Percentiles rank a stretch among this genome's conserved stretches.
These are phyloP conservation scores for Trichoderma sp. DNA, from an alignment of 2,329 filamentous ascomycete species.

Conservation along the genomic window DNA sequence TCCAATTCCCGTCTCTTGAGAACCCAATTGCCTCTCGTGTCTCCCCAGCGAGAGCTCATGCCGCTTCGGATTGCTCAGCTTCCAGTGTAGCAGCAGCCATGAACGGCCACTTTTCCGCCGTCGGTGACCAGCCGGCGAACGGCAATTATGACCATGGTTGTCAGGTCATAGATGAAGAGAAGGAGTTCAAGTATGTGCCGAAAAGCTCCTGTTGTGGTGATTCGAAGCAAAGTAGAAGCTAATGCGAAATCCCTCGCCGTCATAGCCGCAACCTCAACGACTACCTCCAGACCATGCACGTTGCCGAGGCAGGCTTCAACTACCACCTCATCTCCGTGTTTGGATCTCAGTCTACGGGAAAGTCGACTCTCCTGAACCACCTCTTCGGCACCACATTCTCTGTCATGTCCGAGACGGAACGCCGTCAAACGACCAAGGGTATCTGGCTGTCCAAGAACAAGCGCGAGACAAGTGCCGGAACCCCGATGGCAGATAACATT, in stretches of 20 bases:
- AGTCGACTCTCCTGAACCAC: constrained; percentile 93
- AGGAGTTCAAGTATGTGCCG: constrained; percentile 83
- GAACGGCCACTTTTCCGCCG: constrained; percentile 78
- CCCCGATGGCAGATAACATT: constrained; percentile 91
- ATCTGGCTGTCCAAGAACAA: constrained; percentile 99
- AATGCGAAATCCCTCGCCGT: constrained; percentile 20
- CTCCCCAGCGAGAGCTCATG: constrained; percentile 12
- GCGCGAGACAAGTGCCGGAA: constrained; percentile 48
- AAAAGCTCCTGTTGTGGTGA: not conserved
- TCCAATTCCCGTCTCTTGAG: not conserved
- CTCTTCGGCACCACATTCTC: constrained; percentile 95
- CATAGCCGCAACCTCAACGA: constrained; percentile 70
- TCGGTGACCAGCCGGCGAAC: constrained; percentile 62
- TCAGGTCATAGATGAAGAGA: constrained; percentile 89
- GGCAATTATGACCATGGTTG: constrained; percentile 86
- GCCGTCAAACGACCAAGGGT: constrained; percentile 95
- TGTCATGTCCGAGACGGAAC: constrained; percentile 93
- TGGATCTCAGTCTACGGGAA: constrained; percentile 96
- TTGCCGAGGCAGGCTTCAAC: constrained; percentile 91
- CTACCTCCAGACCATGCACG: constrained; percentile 76
- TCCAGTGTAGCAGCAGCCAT: constrained; percentile 42
- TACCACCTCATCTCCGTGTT: constrained; percentile 99
- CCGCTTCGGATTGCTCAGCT: constrained; percentile 11
- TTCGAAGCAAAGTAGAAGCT: not conserved
- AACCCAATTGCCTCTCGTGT: not conserved